A percentile compares a stretch with the other conserved stretches of the same genome.
Conservation (phyloP, 2,329 filamentous ascomycete genomes). For the Xylariaceae sp. region DNA sequence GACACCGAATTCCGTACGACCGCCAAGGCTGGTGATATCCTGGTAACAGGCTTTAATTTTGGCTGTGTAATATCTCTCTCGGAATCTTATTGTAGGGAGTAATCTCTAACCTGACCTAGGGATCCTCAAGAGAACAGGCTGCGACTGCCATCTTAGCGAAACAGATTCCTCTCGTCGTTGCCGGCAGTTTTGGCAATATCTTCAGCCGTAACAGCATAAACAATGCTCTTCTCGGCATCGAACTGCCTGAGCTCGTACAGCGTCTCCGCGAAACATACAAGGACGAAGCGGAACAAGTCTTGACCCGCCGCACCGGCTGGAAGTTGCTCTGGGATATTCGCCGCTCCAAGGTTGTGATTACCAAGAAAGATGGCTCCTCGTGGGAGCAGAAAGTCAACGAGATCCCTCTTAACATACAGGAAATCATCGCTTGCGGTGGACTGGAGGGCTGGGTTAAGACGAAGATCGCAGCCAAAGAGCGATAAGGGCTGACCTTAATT, state of each 20-base stretch:
- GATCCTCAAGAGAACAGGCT: slow-evolving; percentile 77
- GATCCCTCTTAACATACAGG: slow-evolving; percentile 84
- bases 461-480: too few species aligned
- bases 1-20: slow-evolving; percentile 54
- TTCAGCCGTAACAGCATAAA: slow-evolving; percentile 81
- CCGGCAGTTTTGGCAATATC: slow-evolving; percentile 84
- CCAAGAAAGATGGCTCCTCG: slow-evolving; percentile 57
- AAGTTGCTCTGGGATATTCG: slow-evolving; percentile 79
- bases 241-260: slow-evolving; percentile 70
- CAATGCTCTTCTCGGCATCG: slow-evolving; percentile 75
- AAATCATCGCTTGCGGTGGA: slow-evolving; percentile 62
- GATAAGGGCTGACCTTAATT: too few species aligned
- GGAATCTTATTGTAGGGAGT: background rate
- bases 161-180: slow-evolving; percentile 78
- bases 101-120: too few species aligned
- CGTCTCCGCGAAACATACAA: slow-evolving; percentile 68
- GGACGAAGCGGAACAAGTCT: slow-evolving; percentile 45
- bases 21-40: background rate
- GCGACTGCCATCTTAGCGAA: slow-evolving; percentile 86
- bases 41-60: slow-evolving; percentile 4
- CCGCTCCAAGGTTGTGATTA: background rate
- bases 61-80: background rate
- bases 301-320: slow-evolving; percentile 82
- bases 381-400: slow-evolving; percentile 87
- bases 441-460: too few species aligned